Evolutionary conservation across 768 basidiomycete genomes (phyloP).

Genomic region (Hygrocybe punicea): DNA sequence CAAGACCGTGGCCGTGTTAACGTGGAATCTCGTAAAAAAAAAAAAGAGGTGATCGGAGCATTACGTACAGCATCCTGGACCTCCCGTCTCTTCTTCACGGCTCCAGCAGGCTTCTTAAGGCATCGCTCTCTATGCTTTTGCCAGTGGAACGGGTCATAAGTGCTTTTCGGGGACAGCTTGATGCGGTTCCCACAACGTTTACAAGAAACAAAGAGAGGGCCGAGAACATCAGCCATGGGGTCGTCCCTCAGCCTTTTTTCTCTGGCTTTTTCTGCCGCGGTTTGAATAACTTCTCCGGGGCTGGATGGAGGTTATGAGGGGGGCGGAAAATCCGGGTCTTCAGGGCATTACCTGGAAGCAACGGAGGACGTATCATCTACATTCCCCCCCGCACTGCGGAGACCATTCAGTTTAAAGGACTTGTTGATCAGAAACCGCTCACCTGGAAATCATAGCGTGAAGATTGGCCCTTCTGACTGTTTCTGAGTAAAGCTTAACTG

Average conservation of each 20-base stretch:
- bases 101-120: slow-evolving; percentile 41
- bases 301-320: slow-evolving; percentile 3
- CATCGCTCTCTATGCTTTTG: slow-evolving; percentile 58
- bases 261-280: slow-evolving; percentile 45
- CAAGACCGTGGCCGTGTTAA: background rate
- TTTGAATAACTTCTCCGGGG: slow-evolving; percentile 25
- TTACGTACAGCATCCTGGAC: slow-evolving; percentile 15
- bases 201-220: slow-evolving; percentile 52
- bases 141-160: slow-evolving; percentile 68
- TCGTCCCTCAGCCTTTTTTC: slow-evolving; percentile 53
- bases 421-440: background rate
- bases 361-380: background rate
- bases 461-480: background rate
- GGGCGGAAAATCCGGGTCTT: background rate
- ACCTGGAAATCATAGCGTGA: slow-evolving; percentile 7
- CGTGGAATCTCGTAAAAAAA: background rate
- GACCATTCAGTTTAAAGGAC: background rate
- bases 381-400: background rate
- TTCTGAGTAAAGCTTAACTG: background rate
- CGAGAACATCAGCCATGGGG: slow-evolving; percentile 49
- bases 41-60: background rate
- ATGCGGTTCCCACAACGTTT: slow-evolving; percentile 53
- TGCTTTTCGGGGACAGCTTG: slow-evolving; percentile 65
- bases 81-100: slow-evolving; percentile 16
- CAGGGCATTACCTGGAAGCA: background rate